Percentiles rank a stretch among this genome's conserved stretches.
phyloP scores from a whole-genome alignment of 2,329 filamentous ascomycete species.

The Ambrosiella xylebori region DNA sequence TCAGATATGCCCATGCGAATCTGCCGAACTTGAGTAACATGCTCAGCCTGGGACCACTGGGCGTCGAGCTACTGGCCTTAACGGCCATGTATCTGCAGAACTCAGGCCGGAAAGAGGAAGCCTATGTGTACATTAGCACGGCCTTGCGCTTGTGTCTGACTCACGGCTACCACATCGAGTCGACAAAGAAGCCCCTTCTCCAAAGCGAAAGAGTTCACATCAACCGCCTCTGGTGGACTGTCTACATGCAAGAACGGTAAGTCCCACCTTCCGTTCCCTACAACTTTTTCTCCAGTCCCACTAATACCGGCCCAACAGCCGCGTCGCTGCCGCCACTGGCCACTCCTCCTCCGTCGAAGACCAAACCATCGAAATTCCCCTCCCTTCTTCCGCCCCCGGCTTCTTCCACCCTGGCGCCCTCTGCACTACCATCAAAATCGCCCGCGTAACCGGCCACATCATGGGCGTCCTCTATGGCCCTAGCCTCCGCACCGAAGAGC shows the following conservation, averaged over 20 bases:
- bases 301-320: slow-evolving; percentile 2
- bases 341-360: slow-evolving; percentile 11
- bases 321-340: slow-evolving; percentile 12
- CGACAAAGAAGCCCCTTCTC: slow-evolving; percentile 9
- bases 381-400: slow-evolving; percentile 16
- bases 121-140: slow-evolving; percentile 17
- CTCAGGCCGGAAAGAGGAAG: slow-evolving; percentile 12
- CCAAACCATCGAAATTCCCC: slow-evolving; percentile 10
- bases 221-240: slow-evolving; percentile 18
- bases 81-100: slow-evolving; percentile 13
- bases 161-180: slow-evolving; percentile 18
- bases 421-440: slow-evolving; percentile 18
- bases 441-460: slow-evolving; percentile 17
- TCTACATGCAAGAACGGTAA: slow-evolving; percentile 20
- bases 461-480: slow-evolving; percentile 19
- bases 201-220: slow-evolving; percentile 15
- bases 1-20: slow-evolving; percentile 16
- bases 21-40: slow-evolving; percentile 17
- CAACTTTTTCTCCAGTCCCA: background rate
- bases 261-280: background rate
- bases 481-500: slow-evolving; percentile 18
- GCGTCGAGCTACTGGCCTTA: slow-evolving; percentile 18
- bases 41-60: slow-evolving; percentile 17
- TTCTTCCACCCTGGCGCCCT: slow-evolving; percentile 18
- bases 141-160: slow-evolving; percentile 17